Percentiles rank a stretch among this genome's conserved stretches.
Evolutionary conservation across 2,329 filamentous ascomycete genomes (phyloP).

Genomic region (Nigrospora oryzae): DNA sequence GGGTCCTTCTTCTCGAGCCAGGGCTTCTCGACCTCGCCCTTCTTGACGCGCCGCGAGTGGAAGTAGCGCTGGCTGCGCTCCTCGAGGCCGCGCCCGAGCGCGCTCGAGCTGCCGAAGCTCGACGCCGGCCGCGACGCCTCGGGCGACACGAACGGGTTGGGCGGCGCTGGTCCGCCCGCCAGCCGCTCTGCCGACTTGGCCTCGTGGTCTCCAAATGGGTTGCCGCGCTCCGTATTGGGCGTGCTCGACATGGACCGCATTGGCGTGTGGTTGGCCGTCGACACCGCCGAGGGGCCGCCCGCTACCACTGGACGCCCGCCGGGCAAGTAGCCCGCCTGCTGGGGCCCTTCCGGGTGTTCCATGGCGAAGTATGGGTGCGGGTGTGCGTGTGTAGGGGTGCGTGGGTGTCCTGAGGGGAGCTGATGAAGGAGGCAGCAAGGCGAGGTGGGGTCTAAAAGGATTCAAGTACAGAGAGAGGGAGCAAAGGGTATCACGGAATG

Average conservation of each 20-base stretch:
- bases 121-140: slow-evolving; percentile 35
- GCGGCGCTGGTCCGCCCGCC: slow-evolving; percentile 7
- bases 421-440: too few relatives aligned
- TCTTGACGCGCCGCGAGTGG: slow-evolving; percentile 63
- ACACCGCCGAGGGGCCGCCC: slow-evolving; percentile 21
- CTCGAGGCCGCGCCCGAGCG: slow-evolving; percentile 24
- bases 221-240: slow-evolving; percentile 26
- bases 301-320: slow-evolving; percentile 9
- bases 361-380: too few relatives aligned
- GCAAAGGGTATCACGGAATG: too few relatives aligned
- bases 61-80: slow-evolving; percentile 51
- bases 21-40: slow-evolving; percentile 66
- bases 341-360: not conserved
- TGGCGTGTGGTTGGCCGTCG: slow-evolving; percentile 26
- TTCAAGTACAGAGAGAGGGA: too few relatives aligned
- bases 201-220: slow-evolving; percentile 31
- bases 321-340: slow-evolving; percentile 4
- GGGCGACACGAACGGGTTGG: slow-evolving; percentile 12
- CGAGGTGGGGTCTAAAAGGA: too few relatives aligned
- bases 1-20: slow-evolving; percentile 68
- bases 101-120: slow-evolving; percentile 36
- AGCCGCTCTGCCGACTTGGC: slow-evolving; percentile 16
- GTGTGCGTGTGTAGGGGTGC: too few relatives aligned
- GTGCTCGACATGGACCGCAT: slow-evolving; percentile 22
- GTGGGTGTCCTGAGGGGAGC: too few relatives aligned